These are phyloP conservation scores for Colletotrichum tofieldiae DNA, from an alignment of 2,329 filamentous ascomycete species.

Conservation along the genomic window DNA sequence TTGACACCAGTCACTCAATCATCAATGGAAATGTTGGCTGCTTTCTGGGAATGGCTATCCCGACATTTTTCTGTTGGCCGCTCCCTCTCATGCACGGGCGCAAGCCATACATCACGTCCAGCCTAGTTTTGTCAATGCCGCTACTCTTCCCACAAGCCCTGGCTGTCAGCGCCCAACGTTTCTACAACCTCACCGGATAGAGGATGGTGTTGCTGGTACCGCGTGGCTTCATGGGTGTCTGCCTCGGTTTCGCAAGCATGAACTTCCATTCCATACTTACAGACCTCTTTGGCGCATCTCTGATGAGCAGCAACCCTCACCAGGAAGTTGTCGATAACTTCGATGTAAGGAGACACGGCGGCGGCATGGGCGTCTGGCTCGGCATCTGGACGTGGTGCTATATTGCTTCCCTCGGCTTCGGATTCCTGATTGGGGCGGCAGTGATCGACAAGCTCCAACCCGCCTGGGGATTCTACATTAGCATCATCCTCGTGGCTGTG, in stretches of 20 bases:
- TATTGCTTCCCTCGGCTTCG: slow-evolving; percentile 79
- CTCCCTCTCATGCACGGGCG: slow-evolving; percentile 82
- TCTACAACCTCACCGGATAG: slow-evolving; percentile 70
- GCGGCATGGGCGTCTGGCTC: slow-evolving; percentile 85
- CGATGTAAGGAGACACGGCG: slow-evolving; percentile 81
- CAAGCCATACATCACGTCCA: slow-evolving; percentile 81
- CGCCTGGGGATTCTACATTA: slow-evolving; percentile 83
- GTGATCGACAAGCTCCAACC: slow-evolving; percentile 77
- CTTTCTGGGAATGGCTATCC: slow-evolving; percentile 79
- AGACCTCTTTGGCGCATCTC: slow-evolving; percentile 82
- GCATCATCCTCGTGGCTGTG: slow-evolving; percentile 76
- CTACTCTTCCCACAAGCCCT: slow-evolving; percentile 84
- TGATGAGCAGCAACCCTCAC: slow-evolving; percentile 81
- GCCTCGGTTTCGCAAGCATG: slow-evolving; percentile 83
- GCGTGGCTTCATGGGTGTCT: slow-evolving; percentile 76
- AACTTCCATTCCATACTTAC: slow-evolving; percentile 81
- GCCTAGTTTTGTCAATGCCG: slow-evolving; percentile 79
- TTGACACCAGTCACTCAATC: slow-evolving; percentile 76
- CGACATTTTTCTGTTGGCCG: slow-evolving; percentile 81
- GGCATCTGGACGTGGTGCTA: slow-evolving; percentile 85
- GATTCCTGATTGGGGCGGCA: slow-evolving; percentile 79
- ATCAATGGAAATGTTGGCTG: slow-evolving; percentile 83
- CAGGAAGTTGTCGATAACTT: slow-evolving; percentile 78
- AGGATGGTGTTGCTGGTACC: slow-evolving; percentile 74
- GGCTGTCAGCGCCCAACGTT: slow-evolving; percentile 70